These are phyloP conservation scores for Geum urbanum DNA, from an alignment of 306 rosid genomes.

Conservation along the genomic window DNA sequence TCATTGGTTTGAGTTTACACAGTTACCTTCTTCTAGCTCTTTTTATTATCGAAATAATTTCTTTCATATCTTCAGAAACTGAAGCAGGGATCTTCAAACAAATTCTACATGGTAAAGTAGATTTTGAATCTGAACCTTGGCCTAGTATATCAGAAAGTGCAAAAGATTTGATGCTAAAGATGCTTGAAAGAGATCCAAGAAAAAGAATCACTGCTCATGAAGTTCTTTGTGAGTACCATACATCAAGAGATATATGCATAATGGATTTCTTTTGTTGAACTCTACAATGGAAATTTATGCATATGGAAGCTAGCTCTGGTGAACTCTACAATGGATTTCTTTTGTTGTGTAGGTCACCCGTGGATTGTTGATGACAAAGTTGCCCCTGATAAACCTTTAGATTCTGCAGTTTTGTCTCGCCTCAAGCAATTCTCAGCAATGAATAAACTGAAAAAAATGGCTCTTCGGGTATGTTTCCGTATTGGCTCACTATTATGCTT, in stretches of 20 bases:
- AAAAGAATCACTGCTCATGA: constrained; percentile 74
- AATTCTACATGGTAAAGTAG: constrained; percentile 63
- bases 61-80: constrained; percentile 47
- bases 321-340: constrained; percentile 17
- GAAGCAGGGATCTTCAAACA: constrained; percentile 85
- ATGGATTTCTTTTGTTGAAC: too few relatives aligned
- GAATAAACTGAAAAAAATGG: constrained; percentile 91
- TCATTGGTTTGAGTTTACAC: constrained; percentile 1
- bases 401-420: constrained; percentile 87
- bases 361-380: constrained; percentile 83
- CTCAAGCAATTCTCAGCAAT: constrained; percentile 86
- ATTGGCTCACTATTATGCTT: background rate
- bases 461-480: constrained; percentile 52
- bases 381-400: constrained; percentile 86
- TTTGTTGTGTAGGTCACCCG: constrained; percentile 61
- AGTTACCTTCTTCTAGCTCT: background rate
- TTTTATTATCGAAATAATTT: constrained; percentile 17
- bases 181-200: constrained; percentile 78
- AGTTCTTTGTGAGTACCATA: constrained; percentile 61
- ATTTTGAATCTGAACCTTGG: constrained; percentile 81
- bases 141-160: constrained; percentile 77
- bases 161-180: constrained; percentile 60
- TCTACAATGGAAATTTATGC: too few relatives aligned
- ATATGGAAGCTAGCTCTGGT: constrained; percentile 7
- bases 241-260: too few relatives aligned